Evolutionary conservation across 2,329 filamentous ascomycete species (phyloP), one percentile per base, ranked within the genome.

Genomic region (Penicillium sp.): DNA sequence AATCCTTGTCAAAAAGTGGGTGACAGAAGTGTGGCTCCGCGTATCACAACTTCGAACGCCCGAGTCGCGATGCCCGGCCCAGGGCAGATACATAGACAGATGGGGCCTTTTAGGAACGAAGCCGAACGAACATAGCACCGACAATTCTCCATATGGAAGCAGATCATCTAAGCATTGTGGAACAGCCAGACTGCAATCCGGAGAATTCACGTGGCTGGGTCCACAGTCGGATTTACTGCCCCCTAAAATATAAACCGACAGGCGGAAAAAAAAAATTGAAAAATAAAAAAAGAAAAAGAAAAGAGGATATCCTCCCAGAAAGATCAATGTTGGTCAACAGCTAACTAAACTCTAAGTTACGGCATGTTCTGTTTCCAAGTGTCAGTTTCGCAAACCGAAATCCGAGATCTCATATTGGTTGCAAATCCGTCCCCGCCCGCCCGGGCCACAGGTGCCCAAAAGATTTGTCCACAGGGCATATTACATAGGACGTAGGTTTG

Each of bases 141-240:
- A 63, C 10, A 29, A 44, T 60, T 52, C 52, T 47, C 60, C 56
- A 48, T 55, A 14, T 46, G 48, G 53, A 33, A 43, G 44, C 40
- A 18, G 46, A 59, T 59, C 50, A 46, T 52, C 45, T 53, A 31
- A 45, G 23, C 39, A 43, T 48, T 44, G 39, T 51, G 39, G 39
- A 14, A 43, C 37, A 28, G 39, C 16, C n/a, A 36, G 28, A 44
- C 39, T 29, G n/a, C 21, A 47, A 26, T 56, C 36, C 14, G 31
- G 31, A 55, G 45, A 28, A 33, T 55, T 60, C 61, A 56, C 59
- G 58, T 59, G 55, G 53, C 51, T 54, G 51, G 49, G 16, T 23
- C 49, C 47, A 21, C 39, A 43, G 42, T 14, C 33, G 3, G 23
- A 43, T 40, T 24, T 14, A 40, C 6, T 43, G 7, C 18, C 39